Conservation (phyloP, 495 filamentous ascomycete species). For the Neurospora cerealis region DNA sequence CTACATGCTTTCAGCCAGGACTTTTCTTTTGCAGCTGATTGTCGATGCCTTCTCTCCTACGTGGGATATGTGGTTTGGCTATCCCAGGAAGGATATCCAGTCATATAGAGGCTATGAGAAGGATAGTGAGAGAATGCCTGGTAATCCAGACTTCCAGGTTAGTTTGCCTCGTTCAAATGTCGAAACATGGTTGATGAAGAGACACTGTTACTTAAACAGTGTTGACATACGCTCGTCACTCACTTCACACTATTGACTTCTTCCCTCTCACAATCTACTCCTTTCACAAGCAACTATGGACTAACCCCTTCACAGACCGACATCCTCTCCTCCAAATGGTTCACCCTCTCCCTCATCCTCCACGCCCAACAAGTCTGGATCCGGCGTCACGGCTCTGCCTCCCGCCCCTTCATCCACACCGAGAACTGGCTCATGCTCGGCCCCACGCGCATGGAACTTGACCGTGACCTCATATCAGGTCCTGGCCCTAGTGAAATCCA, state of each 20-base stretch:
- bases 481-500: neutral
- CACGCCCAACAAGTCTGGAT: slow-evolving; percentile 22
- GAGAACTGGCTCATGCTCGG: neutral
- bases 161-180: neutral
- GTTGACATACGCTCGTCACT: neutral
- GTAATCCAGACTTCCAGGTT: slow-evolving; percentile 28
- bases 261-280: neutral
- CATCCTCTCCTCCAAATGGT: slow-evolving; percentile 23
- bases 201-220: neutral
- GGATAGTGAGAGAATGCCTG: slow-evolving; percentile 9
- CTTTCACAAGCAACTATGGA: neutral
- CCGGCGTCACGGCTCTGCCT: slow-evolving; percentile 1
- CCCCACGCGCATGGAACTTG: neutral
- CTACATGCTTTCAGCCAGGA: slow-evolving; percentile 18
- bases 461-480: neutral
- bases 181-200: neutral
- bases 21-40: slow-evolving; percentile 19
- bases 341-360: slow-evolving; percentile 18
- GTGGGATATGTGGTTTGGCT: slow-evolving; percentile 27
- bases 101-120: slow-evolving; percentile 1
- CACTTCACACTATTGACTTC: neutral
- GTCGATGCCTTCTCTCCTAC: slow-evolving; percentile 26
- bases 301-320: slow-evolving; percentile 12
- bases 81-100: neutral
- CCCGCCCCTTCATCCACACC: neutral